Evolutionary conservation across 2,329 filamentous ascomycete species (phyloP).

Genomic region (Verruconis gallopava): DNA sequence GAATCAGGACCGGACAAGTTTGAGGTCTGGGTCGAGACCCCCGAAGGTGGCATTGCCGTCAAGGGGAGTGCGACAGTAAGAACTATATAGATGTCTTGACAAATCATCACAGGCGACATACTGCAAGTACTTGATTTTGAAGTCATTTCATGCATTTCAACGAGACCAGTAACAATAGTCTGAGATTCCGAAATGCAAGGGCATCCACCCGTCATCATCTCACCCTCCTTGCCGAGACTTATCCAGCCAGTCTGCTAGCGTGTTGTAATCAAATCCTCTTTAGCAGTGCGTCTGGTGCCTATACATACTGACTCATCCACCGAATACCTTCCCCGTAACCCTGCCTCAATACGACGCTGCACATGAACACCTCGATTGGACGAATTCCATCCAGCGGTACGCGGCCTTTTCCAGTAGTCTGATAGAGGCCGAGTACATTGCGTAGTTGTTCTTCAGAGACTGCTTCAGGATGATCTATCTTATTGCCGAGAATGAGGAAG

Average conservation of each 20-base stretch:
- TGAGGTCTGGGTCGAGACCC: conserved; percentile 29
- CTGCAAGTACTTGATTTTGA: no score
- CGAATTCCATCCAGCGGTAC: conserved; percentile 82
- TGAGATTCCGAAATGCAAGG: no score
- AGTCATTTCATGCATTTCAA: no score
- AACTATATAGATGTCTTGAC: no score
- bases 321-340: conserved; percentile 29
- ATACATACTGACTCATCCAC: conserved; percentile 30
- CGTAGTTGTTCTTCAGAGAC: conserved; percentile 85
- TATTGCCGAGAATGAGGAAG: conserved; percentile 94
- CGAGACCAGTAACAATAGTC: no score
- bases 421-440: conserved; percentile 83
- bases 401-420: conserved; percentile 94
- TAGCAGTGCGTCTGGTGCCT: no score
- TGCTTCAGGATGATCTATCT: conserved; percentile 96
- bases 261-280: no score
- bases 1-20: conserved; percentile 26
- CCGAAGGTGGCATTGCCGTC: conserved; percentile 30
- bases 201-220: no score
- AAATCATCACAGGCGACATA: no score
- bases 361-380: conserved; percentile 76
- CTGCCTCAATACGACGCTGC: conserved; percentile 8
- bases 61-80: conserved; percentile 24
- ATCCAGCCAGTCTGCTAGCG: no score
- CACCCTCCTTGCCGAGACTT: no score